Evolutionary conservation across 2,329 filamentous ascomycete genomes (phyloP), one percentile per base, ranked within the genome.

Genomic region (Ophiostoma himal-ulmi): DNA sequence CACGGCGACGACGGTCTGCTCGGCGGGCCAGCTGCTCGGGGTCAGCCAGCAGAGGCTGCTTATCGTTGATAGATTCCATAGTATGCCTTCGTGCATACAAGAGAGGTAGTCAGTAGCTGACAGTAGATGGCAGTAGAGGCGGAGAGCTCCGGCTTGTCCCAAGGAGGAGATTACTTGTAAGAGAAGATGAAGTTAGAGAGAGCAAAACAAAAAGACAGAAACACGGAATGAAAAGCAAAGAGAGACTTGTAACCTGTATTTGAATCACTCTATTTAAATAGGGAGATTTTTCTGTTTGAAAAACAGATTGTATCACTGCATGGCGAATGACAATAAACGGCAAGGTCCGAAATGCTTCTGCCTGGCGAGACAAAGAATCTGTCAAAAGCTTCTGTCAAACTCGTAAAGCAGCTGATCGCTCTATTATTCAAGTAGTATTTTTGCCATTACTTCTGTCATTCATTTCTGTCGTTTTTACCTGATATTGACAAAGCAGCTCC

Each of bases 301-400:
- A 44, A 3, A 30, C 30, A 30, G 30, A 30, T 30, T 3, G 30
- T 3, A 30, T 30, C 30, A 30, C 30, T 30, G 3, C 30, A 30
- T 30, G 30, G 30, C 30, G 30, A 30, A 30, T 30, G 30, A 30
- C 26, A 30, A 3, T 30, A 2, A 30, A 67, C 69, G 66, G 67
- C 65, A 20, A 41, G 37, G 54, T 22, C 69, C 69, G 67, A 71
- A 71, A 71, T 71, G 62, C 60, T 62, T 69, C 70, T 71, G 70
- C 70, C 70, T 71, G 62, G 1, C 20, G 17, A 5, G 5, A 20
- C 17, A 48, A 44, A 44, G 41, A 30, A 5, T 44, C 44, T 48
- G 44, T 48, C 44, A 48, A 20, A 48, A 48, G 44, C 41, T 48
- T 48, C 44, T 48, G 44, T 48, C 44, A 44, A 39, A 13, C 37